A percentile compares a stretch with the other conserved stretches of the same genome.
These are phyloP conservation scores for Vitis vinifera DNA, from an alignment of 164 flowering plant species.

Conservation along the genomic window DNA sequence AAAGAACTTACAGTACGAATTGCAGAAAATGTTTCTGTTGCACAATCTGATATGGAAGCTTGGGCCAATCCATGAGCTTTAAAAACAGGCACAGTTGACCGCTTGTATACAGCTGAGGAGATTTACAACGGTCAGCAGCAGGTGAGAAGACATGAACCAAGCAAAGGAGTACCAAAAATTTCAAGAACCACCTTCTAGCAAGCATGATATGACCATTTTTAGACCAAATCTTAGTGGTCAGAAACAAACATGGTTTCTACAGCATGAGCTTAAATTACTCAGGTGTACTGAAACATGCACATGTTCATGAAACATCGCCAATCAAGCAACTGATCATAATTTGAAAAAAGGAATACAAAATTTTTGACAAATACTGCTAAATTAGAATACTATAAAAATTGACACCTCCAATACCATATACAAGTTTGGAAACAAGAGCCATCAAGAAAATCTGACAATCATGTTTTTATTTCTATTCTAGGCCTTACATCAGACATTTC, in stretches of 20 bases:
- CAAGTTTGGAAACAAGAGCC: no score
- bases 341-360: neutral
- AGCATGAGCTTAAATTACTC: neutral
- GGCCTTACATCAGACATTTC: no score
- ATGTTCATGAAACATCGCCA: neutral
- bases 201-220: neutral
- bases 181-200: neutral
- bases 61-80: slow-evolving; percentile 88
- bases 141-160: slow-evolving; percentile 1
- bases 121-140: slow-evolving; percentile 17
- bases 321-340: neutral
- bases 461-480: no score
- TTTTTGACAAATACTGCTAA: neutral
- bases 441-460: no score
- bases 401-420: neutral
- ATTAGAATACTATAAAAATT: neutral
- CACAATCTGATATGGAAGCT: slow-evolving; percentile 89
- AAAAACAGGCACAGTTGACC: slow-evolving; percentile 89
- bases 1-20: slow-evolving; percentile 85
- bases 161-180: neutral
- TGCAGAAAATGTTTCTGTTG: slow-evolving; percentile 86
- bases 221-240: neutral
- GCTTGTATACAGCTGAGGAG: slow-evolving; percentile 71
- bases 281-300: neutral
- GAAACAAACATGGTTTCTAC: neutral